phyloP scores from a whole-genome alignment of 106 monocot genomes.

The Allium cepa region DNA sequence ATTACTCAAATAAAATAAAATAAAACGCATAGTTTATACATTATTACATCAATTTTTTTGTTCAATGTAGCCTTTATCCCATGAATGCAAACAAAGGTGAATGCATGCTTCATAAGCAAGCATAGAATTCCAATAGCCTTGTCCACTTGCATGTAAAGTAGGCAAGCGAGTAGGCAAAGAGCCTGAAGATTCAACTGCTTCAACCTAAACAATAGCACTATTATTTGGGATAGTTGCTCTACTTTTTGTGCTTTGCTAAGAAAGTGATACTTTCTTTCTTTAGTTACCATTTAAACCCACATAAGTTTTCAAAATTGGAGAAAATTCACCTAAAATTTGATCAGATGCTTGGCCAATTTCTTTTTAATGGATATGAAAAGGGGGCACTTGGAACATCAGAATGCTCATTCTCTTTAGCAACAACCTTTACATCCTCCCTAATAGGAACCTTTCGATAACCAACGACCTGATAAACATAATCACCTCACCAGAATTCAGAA shows the following conservation, averaged over 20 bases:
- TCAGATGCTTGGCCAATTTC: conserved; percentile 35
- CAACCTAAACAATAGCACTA: conserved; percentile 22
- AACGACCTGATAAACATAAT: too few species aligned
- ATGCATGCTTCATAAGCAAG: conserved; percentile 97
- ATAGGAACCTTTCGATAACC: too few species aligned
- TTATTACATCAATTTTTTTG: too few species aligned
- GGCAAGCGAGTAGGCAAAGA: conserved; percentile 54
- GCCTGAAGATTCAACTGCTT: conserved; percentile 36
- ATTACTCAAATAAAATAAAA: too few species aligned
- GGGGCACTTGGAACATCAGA: conserved; percentile 87
- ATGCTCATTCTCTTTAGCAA: conserved; percentile 8
- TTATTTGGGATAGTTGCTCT: conserved; percentile 31
- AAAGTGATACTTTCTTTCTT: conserved; percentile 15
- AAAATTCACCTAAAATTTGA: conserved; percentile 12
- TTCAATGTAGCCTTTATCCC: conserved; percentile 97
- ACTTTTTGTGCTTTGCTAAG: conserved; percentile 16
- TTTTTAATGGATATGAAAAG: conserved; percentile 39
- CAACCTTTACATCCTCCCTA: too few species aligned
- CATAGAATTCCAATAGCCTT: conserved; percentile 85
- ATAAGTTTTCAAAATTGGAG: conserved; percentile 12
- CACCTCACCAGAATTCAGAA: too few species aligned
- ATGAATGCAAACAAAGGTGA: conserved; percentile 87
- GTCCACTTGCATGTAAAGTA: conserved; percentile 84
- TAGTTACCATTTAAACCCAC: conserved; percentile 12
- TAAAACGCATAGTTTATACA: too few species aligned